Conservation (phyloP, 768 basidiomycete species). For the Rhizopogon vulgaris region DNA sequence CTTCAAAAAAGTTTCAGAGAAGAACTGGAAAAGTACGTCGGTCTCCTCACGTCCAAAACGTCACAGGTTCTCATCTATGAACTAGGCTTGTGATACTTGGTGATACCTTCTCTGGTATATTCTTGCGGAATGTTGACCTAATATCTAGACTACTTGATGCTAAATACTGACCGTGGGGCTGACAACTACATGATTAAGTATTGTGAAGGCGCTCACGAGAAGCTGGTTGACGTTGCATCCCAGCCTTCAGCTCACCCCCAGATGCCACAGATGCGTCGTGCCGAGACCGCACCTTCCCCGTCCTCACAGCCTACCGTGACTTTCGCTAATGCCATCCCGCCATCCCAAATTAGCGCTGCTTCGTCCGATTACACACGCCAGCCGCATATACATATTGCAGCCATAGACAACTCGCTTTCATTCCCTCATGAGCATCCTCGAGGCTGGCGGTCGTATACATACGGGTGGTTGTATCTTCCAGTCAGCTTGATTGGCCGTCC, state of each 20-base stretch:
- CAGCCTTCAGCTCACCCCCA: conserved; percentile 58
- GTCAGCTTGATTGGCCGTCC: conserved; percentile 82
- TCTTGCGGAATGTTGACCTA: conserved; percentile 3
- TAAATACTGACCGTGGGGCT: conserved; percentile 82
- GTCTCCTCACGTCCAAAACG: not conserved
- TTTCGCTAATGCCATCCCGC: conserved; percentile 32
- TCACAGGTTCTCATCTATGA: conserved; percentile 6
- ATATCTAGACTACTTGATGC: conserved; percentile 75
- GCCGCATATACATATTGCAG: conserved; percentile 87
- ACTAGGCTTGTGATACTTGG: conserved; percentile 77
- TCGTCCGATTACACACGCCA: conserved; percentile 45
- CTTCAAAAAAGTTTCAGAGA: conserved; percentile 81
- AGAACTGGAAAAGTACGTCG: conserved; percentile 77
- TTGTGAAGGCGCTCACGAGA: conserved; percentile 77
- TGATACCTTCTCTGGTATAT: conserved; percentile 18
- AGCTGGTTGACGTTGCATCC: conserved; percentile 75
- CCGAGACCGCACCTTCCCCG: conserved; percentile 29
- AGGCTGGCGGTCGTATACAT: conserved; percentile 76
- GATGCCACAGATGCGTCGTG: conserved; percentile 65
- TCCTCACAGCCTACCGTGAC: conserved; percentile 34
- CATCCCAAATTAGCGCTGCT: conserved; percentile 25
- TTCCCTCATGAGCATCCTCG: conserved; percentile 90
- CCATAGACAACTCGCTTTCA: conserved; percentile 89
- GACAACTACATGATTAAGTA: conserved; percentile 94
- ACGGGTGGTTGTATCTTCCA: conserved; percentile 84